phyloP scores from a whole-genome alignment of 768 basidiomycete species.

The Tremella mesenterica region DNA sequence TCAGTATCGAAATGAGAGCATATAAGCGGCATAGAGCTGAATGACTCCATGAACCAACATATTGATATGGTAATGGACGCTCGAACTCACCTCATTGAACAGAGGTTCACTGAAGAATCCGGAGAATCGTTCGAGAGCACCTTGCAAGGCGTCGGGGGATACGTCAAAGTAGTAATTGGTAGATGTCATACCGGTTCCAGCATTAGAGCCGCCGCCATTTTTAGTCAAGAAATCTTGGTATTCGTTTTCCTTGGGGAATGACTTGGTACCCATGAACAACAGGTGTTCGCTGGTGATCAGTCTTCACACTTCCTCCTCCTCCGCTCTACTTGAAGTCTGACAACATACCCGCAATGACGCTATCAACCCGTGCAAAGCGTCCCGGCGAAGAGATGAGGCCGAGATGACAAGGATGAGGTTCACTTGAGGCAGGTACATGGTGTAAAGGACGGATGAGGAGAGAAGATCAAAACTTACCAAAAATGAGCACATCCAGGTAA shows the following conservation, averaged over 20 bases:
- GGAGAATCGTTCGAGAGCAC: constrained; percentile 44
- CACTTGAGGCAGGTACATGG: too few relatives aligned
- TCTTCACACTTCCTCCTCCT: neutral
- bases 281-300: constrained; percentile 62
- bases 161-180: constrained; percentile 75
- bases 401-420: too few relatives aligned
- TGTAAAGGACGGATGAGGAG: too few relatives aligned
- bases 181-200: constrained; percentile 81
- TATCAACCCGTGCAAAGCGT: too few relatives aligned
- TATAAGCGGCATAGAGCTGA: neutral
- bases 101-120: constrained; percentile 88
- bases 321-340: too few relatives aligned
- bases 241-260: constrained; percentile 69
- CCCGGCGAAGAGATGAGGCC: neutral
- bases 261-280: constrained; percentile 63
- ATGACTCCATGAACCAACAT: neutral
- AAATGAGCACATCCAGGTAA: constrained; percentile 46
- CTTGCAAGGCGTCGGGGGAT: constrained; percentile 50
- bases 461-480: constrained; percentile 29
- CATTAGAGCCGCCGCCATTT: constrained; percentile 70
- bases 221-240: constrained; percentile 57
- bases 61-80: too few relatives aligned
- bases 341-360: too few relatives aligned
- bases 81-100: constrained; percentile 50
- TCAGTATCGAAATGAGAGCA: constrained; percentile 3